Base-by-base conservation (phyloP, 1,139 yeast genomes). In the Yamadazyma epiphylla region DNA sequence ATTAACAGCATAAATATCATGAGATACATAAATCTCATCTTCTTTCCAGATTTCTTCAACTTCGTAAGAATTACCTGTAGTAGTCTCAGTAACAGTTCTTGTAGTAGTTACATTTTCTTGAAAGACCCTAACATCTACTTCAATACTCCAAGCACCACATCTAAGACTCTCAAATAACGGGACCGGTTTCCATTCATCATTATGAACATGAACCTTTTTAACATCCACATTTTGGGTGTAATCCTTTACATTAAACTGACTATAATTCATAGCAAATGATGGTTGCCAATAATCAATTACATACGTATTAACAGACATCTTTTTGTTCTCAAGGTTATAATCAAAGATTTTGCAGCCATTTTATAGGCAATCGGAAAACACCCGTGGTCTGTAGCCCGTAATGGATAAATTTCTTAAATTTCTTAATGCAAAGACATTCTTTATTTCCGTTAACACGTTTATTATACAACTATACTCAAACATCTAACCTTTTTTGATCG, bases 121-220 rank as follows among this genome's bases (percentile, higher is more conserved):
- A 27, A 66, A 64, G 25, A 60, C 54, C 87, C 86, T 82, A 27
- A 80, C 72, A 49, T 82, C 91, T 10, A 84, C 83, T 52, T 82
- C 91, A 8, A 81, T 69, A 27, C 84, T 75, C 31, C 66, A 66
- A 13, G 75, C 70, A 2, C 91, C 91, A 13, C 58, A 51, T 10
- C 66, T 57, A 24, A 80, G 51, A 0, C 87, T 87, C 33, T 77
- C 79, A 35, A 74, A 64, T 6, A 82, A 58, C 1, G 91, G 91
- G 4, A 60, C 51, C 3, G 52, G 43, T 43, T 88, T 61, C 86
- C 86, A 79, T 51, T 82, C 82, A 49, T 82, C 91, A 47, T 82
- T 82, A 47, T 82, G 91, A 0, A 87, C 78, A 46, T 82, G 91
- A 14, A 80, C 60, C 7, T 73, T 71, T 31, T 68, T 63, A 15